Evolutionary conservation across 2,329 filamentous ascomycete species (phyloP), one percentile per base, ranked within the genome.

Genomic region (Phialophora expanda): DNA sequence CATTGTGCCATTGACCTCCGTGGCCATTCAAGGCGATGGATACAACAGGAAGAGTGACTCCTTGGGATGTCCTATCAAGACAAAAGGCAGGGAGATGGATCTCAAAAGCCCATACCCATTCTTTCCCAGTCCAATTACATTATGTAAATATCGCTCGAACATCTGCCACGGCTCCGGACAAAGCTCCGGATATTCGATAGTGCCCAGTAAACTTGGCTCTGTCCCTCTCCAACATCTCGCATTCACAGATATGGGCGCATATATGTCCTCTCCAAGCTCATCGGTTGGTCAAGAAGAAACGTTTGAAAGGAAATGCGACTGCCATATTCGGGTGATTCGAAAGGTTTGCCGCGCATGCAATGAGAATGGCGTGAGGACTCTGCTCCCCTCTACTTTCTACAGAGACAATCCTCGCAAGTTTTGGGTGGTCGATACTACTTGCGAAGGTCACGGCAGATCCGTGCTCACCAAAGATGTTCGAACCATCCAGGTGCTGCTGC

Each of bases 361-460:
- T 28, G 48, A 51, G 20, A 22, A 51, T 22, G 22, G 24, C 20
- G 22, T 51, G 48, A 17, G 24, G 20, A 51, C 48, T 12, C 24
- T 51, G 48, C 20, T 51, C 24, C 24, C 48, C 8, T 51, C 48
- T 22, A 26, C 48, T 11, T 51, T 26, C 22, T 26, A 12, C 48
- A 28, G 24, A 51, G 48, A 51, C 20, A 51, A 51, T 28, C 48
- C 48, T 26, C 48, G 48, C 20, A 51, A 51, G 48, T 22, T 51
- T 17, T 51, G 20, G 9, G 48, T 51, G 48, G 2, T 51, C 9
- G 48, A 51, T 17, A 3, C 4, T 22, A 51, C 20, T 14, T 51
- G 48, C 14, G 20, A 51, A 22, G 48, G 48, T 51, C 48, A 51
- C 24, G 11, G 48, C 48, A 28, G 24, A 28, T 51, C 24, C 20